phyloP scores from a whole-genome alignment of 164 flowering plant genomes.

The Liriodendron chinense region DNA sequence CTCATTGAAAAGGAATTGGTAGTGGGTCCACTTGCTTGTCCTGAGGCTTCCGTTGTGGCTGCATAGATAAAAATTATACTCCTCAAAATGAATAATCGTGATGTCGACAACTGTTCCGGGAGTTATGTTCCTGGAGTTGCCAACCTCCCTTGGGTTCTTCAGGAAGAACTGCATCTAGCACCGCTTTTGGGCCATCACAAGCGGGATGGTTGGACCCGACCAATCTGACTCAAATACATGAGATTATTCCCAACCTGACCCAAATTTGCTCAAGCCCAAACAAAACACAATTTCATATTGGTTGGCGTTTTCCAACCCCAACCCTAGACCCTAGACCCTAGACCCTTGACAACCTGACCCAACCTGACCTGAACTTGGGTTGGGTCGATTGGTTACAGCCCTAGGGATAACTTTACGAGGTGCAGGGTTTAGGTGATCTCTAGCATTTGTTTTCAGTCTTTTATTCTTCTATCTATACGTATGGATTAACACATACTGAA shows the following conservation, averaged over 20 bases:
- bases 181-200: slow-evolving; percentile 75
- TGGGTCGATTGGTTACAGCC: no score
- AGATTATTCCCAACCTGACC: background rate
- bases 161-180: slow-evolving; percentile 72
- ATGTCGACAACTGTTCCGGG: slow-evolving; percentile 84
- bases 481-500: no score
- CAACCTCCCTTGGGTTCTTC: slow-evolving; percentile 26
- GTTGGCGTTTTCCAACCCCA: no score
- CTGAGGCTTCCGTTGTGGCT: slow-evolving; percentile 72
- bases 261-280: no score
- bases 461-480: no score
- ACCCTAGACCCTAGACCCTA: background rate
- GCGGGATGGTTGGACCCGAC: slow-evolving; percentile 55
- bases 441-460: no score
- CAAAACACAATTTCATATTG: no score
- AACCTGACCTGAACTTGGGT: no score
- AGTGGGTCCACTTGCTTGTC: slow-evolving; percentile 85
- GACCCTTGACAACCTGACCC: no score
- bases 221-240: slow-evolving; percentile 19
- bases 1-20: slow-evolving; percentile 69
- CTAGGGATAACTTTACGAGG: no score
- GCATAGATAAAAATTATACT: slow-evolving; percentile 74
- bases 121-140: slow-evolving; percentile 39
- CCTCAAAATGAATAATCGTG: slow-evolving; percentile 53
- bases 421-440: no score